Conservation (phyloP, 305 asterid species). For the Ruellia speciosa region DNA sequence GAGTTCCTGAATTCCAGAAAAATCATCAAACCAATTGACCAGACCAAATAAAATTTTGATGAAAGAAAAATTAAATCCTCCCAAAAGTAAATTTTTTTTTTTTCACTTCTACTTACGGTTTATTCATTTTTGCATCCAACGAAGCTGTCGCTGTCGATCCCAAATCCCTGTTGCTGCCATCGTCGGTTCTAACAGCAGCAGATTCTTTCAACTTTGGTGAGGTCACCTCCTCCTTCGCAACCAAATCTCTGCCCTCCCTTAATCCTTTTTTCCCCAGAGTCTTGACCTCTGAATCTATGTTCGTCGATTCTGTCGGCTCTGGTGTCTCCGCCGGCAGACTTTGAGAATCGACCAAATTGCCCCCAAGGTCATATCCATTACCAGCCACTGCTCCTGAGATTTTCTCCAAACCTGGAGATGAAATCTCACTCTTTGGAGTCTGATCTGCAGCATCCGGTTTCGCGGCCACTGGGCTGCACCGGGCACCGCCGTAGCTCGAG, state of each 20-base stretch:
- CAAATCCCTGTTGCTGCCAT: slow-evolving; percentile 33
- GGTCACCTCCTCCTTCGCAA: slow-evolving; percentile 37
- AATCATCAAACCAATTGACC: not conserved
- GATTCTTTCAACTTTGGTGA: slow-evolving; percentile 52
- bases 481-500: slow-evolving; percentile 30
- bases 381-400: slow-evolving; percentile 39
- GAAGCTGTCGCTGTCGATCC: slow-evolving; percentile 28
- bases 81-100: not conserved
- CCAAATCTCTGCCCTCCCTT: slow-evolving; percentile 34
- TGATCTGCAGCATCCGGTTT: slow-evolving; percentile 51
- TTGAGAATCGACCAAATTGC: slow-evolving; percentile 30
- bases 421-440: slow-evolving; percentile 43
- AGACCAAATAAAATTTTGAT: slow-evolving; percentile 1
- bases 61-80: slow-evolving; percentile 1
- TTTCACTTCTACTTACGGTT: slow-evolving; percentile 41
- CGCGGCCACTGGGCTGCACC: slow-evolving; percentile 41
- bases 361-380: slow-evolving; percentile 36
- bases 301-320: slow-evolving; percentile 25
- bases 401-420: slow-evolving; percentile 52
- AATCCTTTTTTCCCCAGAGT: slow-evolving; percentile 30
- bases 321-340: slow-evolving; percentile 20
- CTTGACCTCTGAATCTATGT: slow-evolving; percentile 42
- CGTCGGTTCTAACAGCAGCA: slow-evolving; percentile 33
- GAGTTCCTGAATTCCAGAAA: slow-evolving; percentile 29
- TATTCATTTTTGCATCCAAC: slow-evolving; percentile 27